phyloP scores from a whole-genome alignment of 192 early-diverging fungal genomes.

The Coemansia furcata region DNA sequence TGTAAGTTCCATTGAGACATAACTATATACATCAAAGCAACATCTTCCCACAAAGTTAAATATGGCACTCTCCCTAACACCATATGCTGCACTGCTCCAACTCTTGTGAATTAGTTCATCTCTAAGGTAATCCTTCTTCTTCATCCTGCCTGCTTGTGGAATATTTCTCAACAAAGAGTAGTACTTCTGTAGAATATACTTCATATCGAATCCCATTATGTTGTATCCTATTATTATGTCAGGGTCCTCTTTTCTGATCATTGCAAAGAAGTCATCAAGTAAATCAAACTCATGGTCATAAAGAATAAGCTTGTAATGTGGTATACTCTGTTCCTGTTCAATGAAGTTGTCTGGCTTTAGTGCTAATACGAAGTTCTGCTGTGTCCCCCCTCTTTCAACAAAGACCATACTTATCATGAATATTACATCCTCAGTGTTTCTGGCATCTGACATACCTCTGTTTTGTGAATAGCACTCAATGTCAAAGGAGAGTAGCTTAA shows the following conservation, averaged over 20 bases:
- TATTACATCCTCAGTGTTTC: conserved; percentile 13
- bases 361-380: conserved; percentile 5
- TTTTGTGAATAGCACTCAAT: conserved; percentile 16
- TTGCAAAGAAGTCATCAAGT: conserved; percentile 10
- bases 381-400: neutral
- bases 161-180: conserved; percentile 18
- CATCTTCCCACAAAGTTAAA: conserved; percentile 17
- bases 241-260: conserved; percentile 12
- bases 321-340: neutral
- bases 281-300: conserved; percentile 11
- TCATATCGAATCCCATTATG: conserved; percentile 22
- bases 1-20: conserved; percentile 11
- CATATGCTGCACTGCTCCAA: conserved; percentile 24
- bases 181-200: conserved; percentile 20
- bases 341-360: neutral
- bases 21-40: conserved; percentile 21
- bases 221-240: conserved; percentile 18
- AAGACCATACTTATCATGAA: conserved; percentile 19
- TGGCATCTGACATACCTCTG: conserved; percentile 12
- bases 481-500: conserved; percentile 21
- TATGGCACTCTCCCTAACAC: conserved; percentile 10
- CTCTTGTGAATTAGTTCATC: conserved; percentile 17
- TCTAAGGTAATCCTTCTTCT: neutral
- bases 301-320: neutral
- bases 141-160: conserved; percentile 11